A percentile compares a stretch with the other conserved stretches of the same genome.
Evolutionary conservation across 139 green algal species (phyloP).

Genomic region (Coelastrella sp.): DNA sequence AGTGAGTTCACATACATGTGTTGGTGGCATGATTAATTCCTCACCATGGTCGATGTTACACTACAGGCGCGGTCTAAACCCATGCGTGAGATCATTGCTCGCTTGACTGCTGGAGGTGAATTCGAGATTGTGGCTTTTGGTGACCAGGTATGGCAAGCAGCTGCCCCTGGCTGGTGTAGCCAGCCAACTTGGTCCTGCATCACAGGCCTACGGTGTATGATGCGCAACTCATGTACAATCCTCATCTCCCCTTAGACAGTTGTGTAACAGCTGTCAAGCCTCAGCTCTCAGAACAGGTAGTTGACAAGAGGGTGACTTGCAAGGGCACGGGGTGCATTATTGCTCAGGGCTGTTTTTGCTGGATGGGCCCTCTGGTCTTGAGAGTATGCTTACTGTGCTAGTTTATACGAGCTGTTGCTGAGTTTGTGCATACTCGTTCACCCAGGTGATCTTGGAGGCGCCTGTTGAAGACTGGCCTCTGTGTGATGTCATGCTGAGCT

Average conservation of each 20-base stretch:
- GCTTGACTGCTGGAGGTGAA: slow-evolving; percentile 85
- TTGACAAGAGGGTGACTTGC: no score
- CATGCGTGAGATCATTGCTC: slow-evolving; percentile 92
- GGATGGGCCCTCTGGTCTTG: no score
- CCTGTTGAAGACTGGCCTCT: slow-evolving; percentile 92
- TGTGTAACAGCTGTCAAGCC: no score
- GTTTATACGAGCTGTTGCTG: not conserved
- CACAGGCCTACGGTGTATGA: no score
- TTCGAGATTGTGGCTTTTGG: slow-evolving; percentile 94
- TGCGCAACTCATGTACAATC: no score
- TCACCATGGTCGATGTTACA: no score
- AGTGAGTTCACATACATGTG: not conserved
- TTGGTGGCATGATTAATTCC: not conserved
- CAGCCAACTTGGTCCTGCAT: not conserved
- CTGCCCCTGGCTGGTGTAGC: not conserved
- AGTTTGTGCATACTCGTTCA: not conserved
- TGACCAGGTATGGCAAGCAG: slow-evolving; percentile 24
- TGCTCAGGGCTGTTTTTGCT: no score
- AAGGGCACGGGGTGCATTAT: no score
- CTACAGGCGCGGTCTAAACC: slow-evolving; percentile 80
- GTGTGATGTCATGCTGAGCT: slow-evolving; percentile 91
- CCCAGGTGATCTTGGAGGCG: slow-evolving; percentile 82
- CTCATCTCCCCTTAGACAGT: no score
- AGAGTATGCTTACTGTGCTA: not conserved
- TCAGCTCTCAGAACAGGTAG: no score